Percentiles rank a stretch among this genome's conserved stretches.
These are phyloP conservation scores for Kodamaea sp. DNA, from an alignment of 1,139 yeast species.

Conservation along the genomic window DNA sequence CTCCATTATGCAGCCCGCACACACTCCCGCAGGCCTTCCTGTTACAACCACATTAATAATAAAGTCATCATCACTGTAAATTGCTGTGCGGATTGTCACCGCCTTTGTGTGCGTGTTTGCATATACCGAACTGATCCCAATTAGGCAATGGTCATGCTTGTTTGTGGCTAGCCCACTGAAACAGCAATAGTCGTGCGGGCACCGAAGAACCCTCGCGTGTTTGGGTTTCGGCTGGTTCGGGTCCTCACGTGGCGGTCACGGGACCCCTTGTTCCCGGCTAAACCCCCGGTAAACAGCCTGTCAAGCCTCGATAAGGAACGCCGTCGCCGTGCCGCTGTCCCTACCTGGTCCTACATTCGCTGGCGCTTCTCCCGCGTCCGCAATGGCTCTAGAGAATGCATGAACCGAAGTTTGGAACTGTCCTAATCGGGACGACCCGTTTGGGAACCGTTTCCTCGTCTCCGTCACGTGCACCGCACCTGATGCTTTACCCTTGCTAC, in stretches of 20 bases:
- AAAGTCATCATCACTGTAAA: conserved; percentile 2
- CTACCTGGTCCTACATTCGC: too few species aligned
- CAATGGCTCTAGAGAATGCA: too few species aligned
- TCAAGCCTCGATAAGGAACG: too few species aligned
- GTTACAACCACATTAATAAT: conserved; percentile 9
- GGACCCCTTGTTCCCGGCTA: too few species aligned
- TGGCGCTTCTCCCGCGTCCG: too few species aligned
- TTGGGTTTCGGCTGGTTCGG: conserved; percentile 21
- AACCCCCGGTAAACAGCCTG: too few species aligned
- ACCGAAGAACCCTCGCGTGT: conserved; percentile 9
- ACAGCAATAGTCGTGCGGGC: conserved; percentile 9
- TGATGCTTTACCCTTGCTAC: too few species aligned
- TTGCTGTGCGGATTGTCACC: conserved; percentile 11
- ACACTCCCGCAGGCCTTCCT: conserved; percentile 4
- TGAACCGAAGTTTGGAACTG: too few species aligned
- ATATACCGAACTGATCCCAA: conserved; percentile 11
- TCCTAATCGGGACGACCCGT: too few species aligned
- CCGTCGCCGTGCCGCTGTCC: too few species aligned
- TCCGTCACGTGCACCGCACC: too few species aligned
- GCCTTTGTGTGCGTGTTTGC: conserved; percentile 8
- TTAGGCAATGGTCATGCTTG: conserved; percentile 18
- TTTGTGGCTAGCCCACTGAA: conserved; percentile 13
- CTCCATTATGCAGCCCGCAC: background rate
- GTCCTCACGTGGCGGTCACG: conserved; percentile 13
- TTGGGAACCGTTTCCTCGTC: too few species aligned